Base-by-base conservation (phyloP, 768 basidiomycete species). In the Lactifluus hygrophoroides region DNA sequence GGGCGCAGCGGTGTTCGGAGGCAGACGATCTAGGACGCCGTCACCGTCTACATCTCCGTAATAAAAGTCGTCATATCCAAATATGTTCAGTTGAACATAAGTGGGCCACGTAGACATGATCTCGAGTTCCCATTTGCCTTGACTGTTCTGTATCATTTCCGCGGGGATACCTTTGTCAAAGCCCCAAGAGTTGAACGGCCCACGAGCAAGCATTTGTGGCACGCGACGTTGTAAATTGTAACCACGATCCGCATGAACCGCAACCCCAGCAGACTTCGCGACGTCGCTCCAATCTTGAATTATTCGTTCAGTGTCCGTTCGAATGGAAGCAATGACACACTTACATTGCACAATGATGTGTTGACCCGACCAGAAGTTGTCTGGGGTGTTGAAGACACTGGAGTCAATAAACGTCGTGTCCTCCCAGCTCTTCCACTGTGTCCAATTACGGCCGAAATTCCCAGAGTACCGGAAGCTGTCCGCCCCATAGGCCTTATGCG, bases 51-150 rank as follows among this genome's bases (percentile, higher is more conserved):
- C 74, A 66, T 96, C 94, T 58, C 94, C 94, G 65, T 94, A 95
- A 75, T 86, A 96, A 74, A 82, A 96, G 66, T 94, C 83, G 68
- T 94, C 92, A 69, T 84, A 94, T 57, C 83, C 87, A 76, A 85
- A 95, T 52, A 95, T 86, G 72, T 95, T 94, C 55, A 95, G 76
- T 70, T 96, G 90, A 30, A 95, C 75, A 65, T 83, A 92, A 1
- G 89, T 86, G 5, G 94, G 94, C 94, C 94, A 96, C 11, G 80
- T 74, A 32, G 89, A 81, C 86, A 92, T 93, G 68, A 95, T 85
- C 70, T 92, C 86, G 47, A 94, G 77, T 61, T 90, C 84, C 91
- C 93, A 95, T 50, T 76, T 75, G 51, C 85, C 80, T 47, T 90
- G 78, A 7, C 73, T 71, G 48, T 78, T 78, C 57, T 83, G 81